Percentiles rank a stretch among this genome's conserved stretches.
Evolutionary conservation across 2,329 filamentous ascomycete genomes (phyloP).

Genomic region (Fusarium coicis): DNA sequence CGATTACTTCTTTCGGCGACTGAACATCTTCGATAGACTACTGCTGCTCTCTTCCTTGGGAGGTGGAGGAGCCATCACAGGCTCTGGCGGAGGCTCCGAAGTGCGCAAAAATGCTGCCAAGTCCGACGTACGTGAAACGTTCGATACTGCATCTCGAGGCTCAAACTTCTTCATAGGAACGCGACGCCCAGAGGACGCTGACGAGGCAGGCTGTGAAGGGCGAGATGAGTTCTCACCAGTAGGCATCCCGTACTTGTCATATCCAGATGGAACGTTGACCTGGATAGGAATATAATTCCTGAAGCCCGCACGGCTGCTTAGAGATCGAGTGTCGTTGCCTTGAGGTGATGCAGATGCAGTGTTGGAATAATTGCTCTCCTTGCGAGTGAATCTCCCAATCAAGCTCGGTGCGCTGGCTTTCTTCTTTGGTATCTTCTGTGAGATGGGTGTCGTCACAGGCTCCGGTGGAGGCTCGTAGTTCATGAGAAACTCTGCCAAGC

Average conservation of each 20-base stretch:
- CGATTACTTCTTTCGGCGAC: constrained; percentile 60
- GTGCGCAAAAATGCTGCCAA: constrained; percentile 78
- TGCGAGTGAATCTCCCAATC: constrained; percentile 66
- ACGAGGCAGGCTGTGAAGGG: constrained; percentile 36
- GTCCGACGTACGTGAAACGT: constrained; percentile 70
- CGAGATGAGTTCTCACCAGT: constrained; percentile 37
- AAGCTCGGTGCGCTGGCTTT: constrained; percentile 72
- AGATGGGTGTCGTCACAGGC: constrained; percentile 51
- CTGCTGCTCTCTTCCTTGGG: constrained; percentile 52
- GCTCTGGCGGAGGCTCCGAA: constrained; percentile 69
- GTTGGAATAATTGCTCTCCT: constrained; percentile 47
- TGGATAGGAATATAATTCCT: constrained; percentile 65
- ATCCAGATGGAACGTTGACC: constrained; percentile 58
- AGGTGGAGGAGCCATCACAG: constrained; percentile 42
- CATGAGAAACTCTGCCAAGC: constrained; percentile 77
- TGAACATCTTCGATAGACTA: constrained; percentile 60
- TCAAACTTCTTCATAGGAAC: constrained; percentile 69
- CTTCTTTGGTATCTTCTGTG: constrained; percentile 64
- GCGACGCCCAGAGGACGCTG: constrained; percentile 53
- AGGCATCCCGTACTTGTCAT: constrained; percentile 54
- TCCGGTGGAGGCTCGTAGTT: constrained; percentile 74
- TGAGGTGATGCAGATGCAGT: constrained; percentile 40
- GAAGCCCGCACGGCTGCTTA: constrained; percentile 53
- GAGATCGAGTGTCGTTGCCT: constrained; percentile 48
- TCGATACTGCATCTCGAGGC: constrained; percentile 61